Base-by-base conservation (phyloP, 1,139 yeast species). In the Sugiyamaella castrensis region DNA sequence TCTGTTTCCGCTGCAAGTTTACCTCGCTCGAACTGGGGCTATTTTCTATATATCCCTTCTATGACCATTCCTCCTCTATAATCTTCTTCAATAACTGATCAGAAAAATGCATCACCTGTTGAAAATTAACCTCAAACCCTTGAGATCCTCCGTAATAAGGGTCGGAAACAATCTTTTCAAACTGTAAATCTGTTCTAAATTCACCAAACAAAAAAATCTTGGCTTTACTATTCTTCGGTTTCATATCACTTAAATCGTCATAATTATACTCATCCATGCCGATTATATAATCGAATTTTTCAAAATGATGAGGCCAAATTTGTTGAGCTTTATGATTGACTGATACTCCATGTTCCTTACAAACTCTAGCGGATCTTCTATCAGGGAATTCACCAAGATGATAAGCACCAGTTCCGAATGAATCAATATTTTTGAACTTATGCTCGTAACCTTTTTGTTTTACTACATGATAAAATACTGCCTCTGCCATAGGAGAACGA, bases 401-500 rank as follows among this genome's bases (percentile, higher is more conserved):
- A 72, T 82, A 91, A 0, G 84, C 86, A 8, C 87, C 81, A 0
- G 96, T 88, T 5, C 98, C 98, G 66, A 83, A 91, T 0, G 97
- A 89, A 59, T 89, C 96, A 32, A 88, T 84, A 11, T 63, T 59
- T 1, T 71, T 67, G 57, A 91, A 76, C 35, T 56, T 55, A 31
- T 66, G 65, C 11, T 56, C 53, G n/a, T 72, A 56, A 37, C 75
- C 74, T 0, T 81, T 77, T 30, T 71, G 62, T 49, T 79, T 66
- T 3, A 87, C 95, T 27, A 74, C 73, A 53, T 87, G 81, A 46
- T 73, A 74, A 70, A 89, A 88, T 1, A 89, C 86, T 0, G 96
- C 97, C 70, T 91, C 98, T 0, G 98, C 98, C 98, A 91, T 91
- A 9, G 98, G 97, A 1, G 97, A 89, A 47, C 98, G 92, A 64